These are phyloP conservation scores for Plasmodium coatneyi DNA, from an alignment of 169 alveolate genomes.

Conservation along the genomic window DNA sequence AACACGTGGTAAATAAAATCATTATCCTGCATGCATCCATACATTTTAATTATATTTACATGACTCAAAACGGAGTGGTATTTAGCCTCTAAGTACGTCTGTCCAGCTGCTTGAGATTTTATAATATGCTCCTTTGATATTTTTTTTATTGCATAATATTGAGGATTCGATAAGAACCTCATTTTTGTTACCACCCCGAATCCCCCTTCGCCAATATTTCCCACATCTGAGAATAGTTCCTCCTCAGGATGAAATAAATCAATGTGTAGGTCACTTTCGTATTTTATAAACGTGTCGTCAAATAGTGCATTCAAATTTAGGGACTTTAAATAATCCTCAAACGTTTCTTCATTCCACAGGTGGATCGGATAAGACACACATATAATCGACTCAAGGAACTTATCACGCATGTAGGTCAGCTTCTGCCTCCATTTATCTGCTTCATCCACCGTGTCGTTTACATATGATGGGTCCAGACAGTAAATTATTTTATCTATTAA, in stretches of 20 bases:
- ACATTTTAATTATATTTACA: conserved; percentile 73
- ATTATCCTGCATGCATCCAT: conserved; percentile 74
- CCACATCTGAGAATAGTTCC: conserved; percentile 61
- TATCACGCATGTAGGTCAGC: conserved; percentile 68
- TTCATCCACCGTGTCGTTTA: conserved; percentile 47
- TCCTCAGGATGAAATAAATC: conserved; percentile 55
- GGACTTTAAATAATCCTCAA: conserved; percentile 30
- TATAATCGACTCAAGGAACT: conserved; percentile 47
- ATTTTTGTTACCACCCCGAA: conserved; percentile 73
- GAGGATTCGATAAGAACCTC: conserved; percentile 40
- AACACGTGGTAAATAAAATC: conserved; percentile 57
- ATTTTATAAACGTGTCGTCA: conserved; percentile 72
- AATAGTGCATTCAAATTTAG: conserved; percentile 57
- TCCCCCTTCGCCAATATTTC: conserved; percentile 74
- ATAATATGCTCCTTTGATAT: conserved; percentile 70
- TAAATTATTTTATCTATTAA: conserved; percentile 53
- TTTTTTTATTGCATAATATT: conserved; percentile 71
- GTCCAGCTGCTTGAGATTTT: conserved; percentile 76
- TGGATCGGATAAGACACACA: conserved; percentile 49
- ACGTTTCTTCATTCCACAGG: conserved; percentile 50
- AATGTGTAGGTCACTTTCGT: conserved; percentile 40
- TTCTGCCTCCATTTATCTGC: conserved; percentile 33
- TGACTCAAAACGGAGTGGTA: conserved; percentile 70
- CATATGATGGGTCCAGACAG: conserved; percentile 69
- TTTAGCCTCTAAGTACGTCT: conserved; percentile 67